Evolutionary conservation across 257 asterid genomes (phyloP), one percentile per base, ranked within the genome.

Genomic region (Fraxinus excelsior): DNA sequence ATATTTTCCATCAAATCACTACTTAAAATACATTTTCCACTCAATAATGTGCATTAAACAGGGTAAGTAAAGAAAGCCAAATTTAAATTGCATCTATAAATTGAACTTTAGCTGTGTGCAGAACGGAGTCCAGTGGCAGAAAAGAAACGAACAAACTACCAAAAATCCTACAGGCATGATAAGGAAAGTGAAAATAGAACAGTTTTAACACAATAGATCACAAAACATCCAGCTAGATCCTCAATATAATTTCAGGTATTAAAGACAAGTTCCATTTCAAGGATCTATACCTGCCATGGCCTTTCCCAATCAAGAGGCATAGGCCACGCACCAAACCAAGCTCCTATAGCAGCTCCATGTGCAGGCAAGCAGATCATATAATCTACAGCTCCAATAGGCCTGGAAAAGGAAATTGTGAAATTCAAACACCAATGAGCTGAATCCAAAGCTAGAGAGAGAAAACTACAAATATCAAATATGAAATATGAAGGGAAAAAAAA

Each of bases 221-320:
- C 12, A 66, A 69, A 38, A 4, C n/a, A 51, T 31, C 70, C 40
- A 49, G 40, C 42, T 56, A 44, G 12, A 19, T 37, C 38, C 49
- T 23, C 28, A 28, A 70, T 56, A 64, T 28, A 31, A 71, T 37
- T 72, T 71, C 51, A 28, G 68, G 58, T 28, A 34, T 74, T 65
- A 40, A 66, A 70, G 51, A 67, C 71, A 70, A 31, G 64, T 25
- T 23, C 72, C 40, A 76, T 49, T 12, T 53, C 26, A 29, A 81
- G 73, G 76, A 67, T 73, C 35, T 71, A 7, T 76, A 92, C 99
- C 96, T 92, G 97, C 99, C 99, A 96, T 6, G 96, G 87, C 79
- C 97, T 91, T 84, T 96, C 97, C 97, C 99, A 96, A 87, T 96
- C 99, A 69, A 96, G 97, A 31, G 97, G 97, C 99, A 93, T 95